Evolutionary conservation across 2,329 filamentous ascomycete species (phyloP), one percentile per base, ranked within the genome.

Genomic region (Sclerotinia sclerotiorum): DNA sequence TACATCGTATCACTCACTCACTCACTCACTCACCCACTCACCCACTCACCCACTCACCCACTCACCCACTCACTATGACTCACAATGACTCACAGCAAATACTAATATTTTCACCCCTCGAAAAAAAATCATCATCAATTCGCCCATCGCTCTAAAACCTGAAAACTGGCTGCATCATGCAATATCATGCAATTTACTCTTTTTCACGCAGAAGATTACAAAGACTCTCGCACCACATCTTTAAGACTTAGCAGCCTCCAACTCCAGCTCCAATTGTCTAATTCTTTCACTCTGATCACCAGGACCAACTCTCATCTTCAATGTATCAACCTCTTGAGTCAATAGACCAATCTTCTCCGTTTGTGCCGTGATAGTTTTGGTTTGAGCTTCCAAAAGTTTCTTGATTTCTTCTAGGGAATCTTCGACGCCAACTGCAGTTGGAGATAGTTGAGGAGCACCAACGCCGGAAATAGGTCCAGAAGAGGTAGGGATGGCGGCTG

Each of bases 381-480:
- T 92, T 80, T 97, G 93, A 72, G 86, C 85, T 78, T 92, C 87
- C 46, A 97, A 83, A 74, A 95, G 81, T 67, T 85, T 82, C 80
- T 92, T 94, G 80, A 97, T 95, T 75, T 94, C 86, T 49, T 86
- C 83, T 55, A 97, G 84, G 7, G 89, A 88, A 42, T 87, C 82
- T 74, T 90, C 87, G 17, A 92, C 84, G 2, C 82, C 81, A 19
- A 78, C 77, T 42, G 76, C 72, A 11, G 77, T 72, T 52, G 77
- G 73, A 29, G 82, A 76, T 32, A 49, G 46, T 62, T 68, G 55
- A 42, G 58, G 19, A 19, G 57, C 56, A 44, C 78, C 76, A 48
- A 80, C 73, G 13, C 80, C 75, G 27, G 69, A 69, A 56, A 68
- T 65, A 10, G 81, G 76, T 7, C 80, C 76, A 46, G 79, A 77